A percentile compares a stretch with the other conserved stretches of the same genome.
phyloP scores from a whole-genome alignment of 2,329 filamentous ascomycete genomes.

The Fusarium siculi region DNA sequence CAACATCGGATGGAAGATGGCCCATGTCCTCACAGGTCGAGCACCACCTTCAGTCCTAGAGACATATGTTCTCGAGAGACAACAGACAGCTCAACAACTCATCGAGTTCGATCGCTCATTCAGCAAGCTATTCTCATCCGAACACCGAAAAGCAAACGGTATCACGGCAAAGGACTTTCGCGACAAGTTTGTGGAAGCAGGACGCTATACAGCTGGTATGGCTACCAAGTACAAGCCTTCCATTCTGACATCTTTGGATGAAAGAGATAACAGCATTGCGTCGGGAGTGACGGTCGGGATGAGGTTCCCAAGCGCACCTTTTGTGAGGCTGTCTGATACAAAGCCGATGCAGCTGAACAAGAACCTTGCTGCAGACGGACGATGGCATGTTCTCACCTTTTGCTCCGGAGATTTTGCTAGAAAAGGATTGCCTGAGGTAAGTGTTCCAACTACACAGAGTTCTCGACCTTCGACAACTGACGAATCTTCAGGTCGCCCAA shows the following conservation, averaged over 20 bases:
- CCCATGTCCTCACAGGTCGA: slow-evolving; percentile 51
- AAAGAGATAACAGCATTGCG: neutral
- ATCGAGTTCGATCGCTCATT: slow-evolving; percentile 57
- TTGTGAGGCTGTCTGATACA: slow-evolving; percentile 32
- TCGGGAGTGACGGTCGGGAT: slow-evolving; percentile 17
- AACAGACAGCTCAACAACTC: slow-evolving; percentile 55
- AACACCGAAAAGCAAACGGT: slow-evolving; percentile 18
- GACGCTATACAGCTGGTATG: slow-evolving; percentile 35
- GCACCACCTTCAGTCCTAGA: slow-evolving; percentile 44
- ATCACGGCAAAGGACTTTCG: slow-evolving; percentile 15
- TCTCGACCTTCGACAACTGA: rapidly evolving
- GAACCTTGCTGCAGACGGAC: slow-evolving; percentile 24
- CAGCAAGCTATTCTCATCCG: slow-evolving; percentile 34
- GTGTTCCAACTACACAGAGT: rapidly evolving
- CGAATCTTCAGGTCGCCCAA: neutral
- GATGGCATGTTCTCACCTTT: slow-evolving; percentile 38
- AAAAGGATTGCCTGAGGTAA: neutral
- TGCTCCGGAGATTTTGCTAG: neutral
- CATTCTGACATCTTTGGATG: neutral
- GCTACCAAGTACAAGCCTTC: slow-evolving; percentile 27
- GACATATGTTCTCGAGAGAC: slow-evolving; percentile 65
- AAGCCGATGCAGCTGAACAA: slow-evolving; percentile 30
- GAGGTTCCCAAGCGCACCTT: slow-evolving; percentile 33
- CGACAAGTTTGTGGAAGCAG: slow-evolving; percentile 34
- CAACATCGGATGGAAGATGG: slow-evolving; percentile 68